These are phyloP conservation scores for Skeletonema tropicum DNA, from an alignment of 108 stramenopile species.

Conservation along the genomic window DNA sequence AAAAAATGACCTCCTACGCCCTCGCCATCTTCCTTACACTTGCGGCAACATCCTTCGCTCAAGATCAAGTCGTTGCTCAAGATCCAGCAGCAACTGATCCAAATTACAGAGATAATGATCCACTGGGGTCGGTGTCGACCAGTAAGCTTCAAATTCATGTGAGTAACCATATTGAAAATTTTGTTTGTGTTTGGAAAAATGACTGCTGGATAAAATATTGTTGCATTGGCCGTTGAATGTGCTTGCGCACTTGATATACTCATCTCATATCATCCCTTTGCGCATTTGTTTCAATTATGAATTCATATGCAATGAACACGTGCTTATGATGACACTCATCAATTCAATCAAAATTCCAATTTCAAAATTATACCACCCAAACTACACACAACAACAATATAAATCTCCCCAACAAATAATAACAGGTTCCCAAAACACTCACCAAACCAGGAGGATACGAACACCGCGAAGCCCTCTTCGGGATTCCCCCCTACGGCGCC, in stretches of 20 bases:
- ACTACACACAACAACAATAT: not conserved
- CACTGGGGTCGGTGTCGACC: slow-evolving; percentile 39
- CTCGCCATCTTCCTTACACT: not conserved
- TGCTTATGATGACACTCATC: no score
- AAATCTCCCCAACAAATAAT: not conserved
- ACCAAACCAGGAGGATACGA: slow-evolving; percentile 77
- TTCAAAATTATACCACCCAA: not conserved
- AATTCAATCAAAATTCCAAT: no score
- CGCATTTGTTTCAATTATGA: no score
- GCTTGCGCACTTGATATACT: no score
- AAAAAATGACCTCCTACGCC: slow-evolving; percentile 1
- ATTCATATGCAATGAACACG: no score
- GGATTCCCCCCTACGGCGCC: slow-evolving; percentile 92
- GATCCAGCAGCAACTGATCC: not conserved
- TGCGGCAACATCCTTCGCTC: not conserved
- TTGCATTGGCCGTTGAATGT: not conserved
- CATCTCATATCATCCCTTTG: no score
- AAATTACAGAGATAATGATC: not conserved
- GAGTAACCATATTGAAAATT: slow-evolving; percentile 11
- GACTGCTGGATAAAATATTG: not conserved
- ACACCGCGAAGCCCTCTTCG: slow-evolving; percentile 95
- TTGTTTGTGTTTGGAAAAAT: not conserved
- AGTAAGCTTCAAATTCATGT: slow-evolving; percentile 66
- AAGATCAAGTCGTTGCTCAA: no score
- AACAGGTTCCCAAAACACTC: slow-evolving; percentile 66